Percentiles rank a stretch among this genome's conserved stretches.
These are phyloP conservation scores for Persicaria maculosa DNA, from an alignment of 148 eudicot genomes.

Conservation along the genomic window DNA sequence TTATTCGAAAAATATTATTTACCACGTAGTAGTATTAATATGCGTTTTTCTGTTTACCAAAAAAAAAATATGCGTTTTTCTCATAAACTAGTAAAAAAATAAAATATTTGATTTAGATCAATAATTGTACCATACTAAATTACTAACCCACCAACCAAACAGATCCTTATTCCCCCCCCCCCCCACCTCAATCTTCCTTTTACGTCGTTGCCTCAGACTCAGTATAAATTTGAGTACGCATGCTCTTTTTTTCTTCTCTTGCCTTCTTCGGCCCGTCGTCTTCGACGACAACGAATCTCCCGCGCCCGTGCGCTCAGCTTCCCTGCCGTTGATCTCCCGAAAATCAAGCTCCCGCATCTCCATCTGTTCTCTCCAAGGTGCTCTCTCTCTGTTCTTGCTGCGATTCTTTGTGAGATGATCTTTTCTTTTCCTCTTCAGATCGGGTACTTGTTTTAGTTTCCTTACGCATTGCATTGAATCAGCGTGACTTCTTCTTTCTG, in stretches of 20 bases:
- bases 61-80: too few relatives aligned
- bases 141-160: background rate
- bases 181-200: too few relatives aligned
- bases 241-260: background rate
- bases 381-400: background rate
- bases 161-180: too few relatives aligned
- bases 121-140: too few relatives aligned
- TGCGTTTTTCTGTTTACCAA: too few relatives aligned
- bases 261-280: background rate
- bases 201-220: background rate
- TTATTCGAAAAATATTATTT: too few relatives aligned
- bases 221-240: background rate
- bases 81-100: too few relatives aligned
- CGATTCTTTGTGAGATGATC: background rate
- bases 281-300: background rate
- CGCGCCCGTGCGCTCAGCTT: background rate
- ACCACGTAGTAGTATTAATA: too few relatives aligned
- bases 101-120: too few relatives aligned
- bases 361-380: slow-evolving; percentile 5
- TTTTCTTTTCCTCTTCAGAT: background rate
- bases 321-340: background rate
- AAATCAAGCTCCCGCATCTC: background rate
- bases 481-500: background rate
- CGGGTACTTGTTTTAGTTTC: background rate
- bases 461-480: background rate